Conservation (phyloP, 495 filamentous ascomycete species). For the Annulohypoxylon maeteangense region DNA sequence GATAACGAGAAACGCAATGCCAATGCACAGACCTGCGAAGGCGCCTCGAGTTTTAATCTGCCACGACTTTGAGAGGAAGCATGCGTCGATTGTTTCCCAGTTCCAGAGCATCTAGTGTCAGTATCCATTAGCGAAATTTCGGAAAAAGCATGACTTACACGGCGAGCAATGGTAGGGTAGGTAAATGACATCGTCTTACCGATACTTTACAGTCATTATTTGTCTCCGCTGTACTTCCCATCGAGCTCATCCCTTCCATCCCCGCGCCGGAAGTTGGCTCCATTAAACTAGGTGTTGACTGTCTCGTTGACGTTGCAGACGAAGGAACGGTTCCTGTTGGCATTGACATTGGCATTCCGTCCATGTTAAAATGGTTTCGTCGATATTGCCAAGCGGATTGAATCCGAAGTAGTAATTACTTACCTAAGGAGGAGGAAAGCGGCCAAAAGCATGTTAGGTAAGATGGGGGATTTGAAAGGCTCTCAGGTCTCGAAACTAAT, state of each 20-base stretch:
- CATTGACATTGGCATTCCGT: slow-evolving; percentile 33
- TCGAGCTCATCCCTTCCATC: slow-evolving; percentile 7
- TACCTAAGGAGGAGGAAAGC: neutral
- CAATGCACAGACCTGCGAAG: slow-evolving; percentile 78
- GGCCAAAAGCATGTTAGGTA: slow-evolving; percentile 2
- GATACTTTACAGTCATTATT: slow-evolving; percentile 26
- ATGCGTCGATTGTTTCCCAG: slow-evolving; percentile 76
- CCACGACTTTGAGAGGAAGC: slow-evolving; percentile 75
- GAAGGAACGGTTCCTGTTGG: neutral
- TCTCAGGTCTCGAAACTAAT: neutral
- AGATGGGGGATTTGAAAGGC: neutral
- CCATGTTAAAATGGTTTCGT: slow-evolving; percentile 12
- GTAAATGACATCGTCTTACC: slow-evolving; percentile 14
- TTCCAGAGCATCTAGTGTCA: slow-evolving; percentile 78
- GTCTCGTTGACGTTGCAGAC: neutral
- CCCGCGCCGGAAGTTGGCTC: slow-evolving; percentile 12
- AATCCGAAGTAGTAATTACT: neutral
- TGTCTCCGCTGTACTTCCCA: slow-evolving; percentile 11
- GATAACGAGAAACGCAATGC: slow-evolving; percentile 70
- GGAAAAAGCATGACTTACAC: neutral
- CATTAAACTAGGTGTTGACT: neutral
- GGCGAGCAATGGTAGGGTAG: neutral
- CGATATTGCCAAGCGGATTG: neutral
- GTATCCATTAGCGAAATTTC: neutral
- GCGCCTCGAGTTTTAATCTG: slow-evolving; percentile 68